Conservation (phyloP, 352 stramenopile species). For the Globisporangium sylvaticum region DNA sequence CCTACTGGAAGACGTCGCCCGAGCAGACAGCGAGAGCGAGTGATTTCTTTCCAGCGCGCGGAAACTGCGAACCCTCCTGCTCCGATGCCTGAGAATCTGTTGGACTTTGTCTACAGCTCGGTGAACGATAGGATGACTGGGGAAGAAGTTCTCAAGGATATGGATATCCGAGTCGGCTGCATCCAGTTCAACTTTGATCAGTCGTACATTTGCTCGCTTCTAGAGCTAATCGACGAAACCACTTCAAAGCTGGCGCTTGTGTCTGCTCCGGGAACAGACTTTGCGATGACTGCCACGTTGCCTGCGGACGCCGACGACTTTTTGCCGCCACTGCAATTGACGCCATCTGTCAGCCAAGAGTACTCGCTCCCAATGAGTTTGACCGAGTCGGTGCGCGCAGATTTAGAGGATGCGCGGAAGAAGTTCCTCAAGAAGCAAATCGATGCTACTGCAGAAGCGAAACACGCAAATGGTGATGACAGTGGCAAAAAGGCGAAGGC, state of each 20-base stretch:
- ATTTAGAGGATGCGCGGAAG: slow-evolving; percentile 76
- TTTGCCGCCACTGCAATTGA: slow-evolving; percentile 55
- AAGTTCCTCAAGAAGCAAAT: slow-evolving; percentile 39
- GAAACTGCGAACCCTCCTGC: slow-evolving; percentile 17
- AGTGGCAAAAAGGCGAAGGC: slow-evolving; percentile 7
- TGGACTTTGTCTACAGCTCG: slow-evolving; percentile 61
- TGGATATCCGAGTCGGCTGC: slow-evolving; percentile 72
- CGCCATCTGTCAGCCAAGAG: slow-evolving; percentile 57
- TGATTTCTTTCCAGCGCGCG: slow-evolving; percentile 55
- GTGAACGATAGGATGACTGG: slow-evolving; percentile 59
- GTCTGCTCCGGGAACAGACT: slow-evolving; percentile 19
- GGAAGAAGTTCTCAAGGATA: slow-evolving; percentile 41
- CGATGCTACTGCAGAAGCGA: slow-evolving; percentile 1
- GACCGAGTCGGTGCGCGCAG: slow-evolving; percentile 73
- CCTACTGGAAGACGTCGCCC: slow-evolving; percentile 23
- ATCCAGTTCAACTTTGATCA: slow-evolving; percentile 86
- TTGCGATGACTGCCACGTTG: slow-evolving; percentile 1
- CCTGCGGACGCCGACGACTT: slow-evolving; percentile 27
- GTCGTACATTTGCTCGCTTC: slow-evolving; percentile 71
- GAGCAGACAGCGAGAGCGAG: slow-evolving; percentile 49
- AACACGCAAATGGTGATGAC: not conserved
- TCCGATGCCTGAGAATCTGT: slow-evolving; percentile 39
- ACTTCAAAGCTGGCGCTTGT: slow-evolving; percentile 39
- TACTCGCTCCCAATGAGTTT: slow-evolving; percentile 69
- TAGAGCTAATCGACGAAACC: slow-evolving; percentile 74